These are phyloP conservation scores for Aureobasidium namibiae DNA, from an alignment of 2,329 filamentous ascomycete genomes.

Conservation along the genomic window DNA sequence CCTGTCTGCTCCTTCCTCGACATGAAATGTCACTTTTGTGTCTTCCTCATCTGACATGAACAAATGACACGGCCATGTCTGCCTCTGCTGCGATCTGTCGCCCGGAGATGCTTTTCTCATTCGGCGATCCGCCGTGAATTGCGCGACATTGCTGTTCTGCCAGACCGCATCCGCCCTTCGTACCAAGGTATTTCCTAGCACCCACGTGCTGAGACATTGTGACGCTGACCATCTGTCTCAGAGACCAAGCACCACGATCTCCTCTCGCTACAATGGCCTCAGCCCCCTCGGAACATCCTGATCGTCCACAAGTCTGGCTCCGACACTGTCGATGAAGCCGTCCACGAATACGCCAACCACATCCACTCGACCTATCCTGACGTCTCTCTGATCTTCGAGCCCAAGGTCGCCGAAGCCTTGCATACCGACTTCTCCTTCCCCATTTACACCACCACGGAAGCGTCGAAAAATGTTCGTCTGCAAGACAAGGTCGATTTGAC, in stretches of 20 bases:
- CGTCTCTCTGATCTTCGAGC: conserved; percentile 77
- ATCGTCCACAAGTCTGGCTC: conserved; percentile 59
- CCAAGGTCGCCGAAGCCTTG: conserved; percentile 60
- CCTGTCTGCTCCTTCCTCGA: too few relatives aligned
- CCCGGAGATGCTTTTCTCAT: conserved; percentile 41
- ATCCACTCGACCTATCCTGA: conserved; percentile 71
- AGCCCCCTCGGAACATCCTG: conserved; percentile 59
- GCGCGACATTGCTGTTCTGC: conserved; percentile 42
- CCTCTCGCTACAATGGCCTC: conserved; percentile 58
- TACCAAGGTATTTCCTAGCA: conserved; percentile 50
- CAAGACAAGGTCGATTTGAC: conserved; percentile 77
- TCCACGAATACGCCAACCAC: conserved; percentile 57
- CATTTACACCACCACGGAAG: conserved; percentile 47
- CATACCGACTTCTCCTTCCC: conserved; percentile 66
- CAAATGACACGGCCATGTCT: conserved; percentile 24
- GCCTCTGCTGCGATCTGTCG: conserved; percentile 19
- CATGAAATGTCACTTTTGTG: background rate
- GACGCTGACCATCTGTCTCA: conserved; percentile 20
- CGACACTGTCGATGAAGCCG: conserved; percentile 44
- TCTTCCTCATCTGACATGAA: conserved; percentile 18
- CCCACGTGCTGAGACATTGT: background rate
- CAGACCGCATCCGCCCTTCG: conserved; percentile 50
- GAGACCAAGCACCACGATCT: conserved; percentile 53
- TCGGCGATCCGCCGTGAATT: conserved; percentile 41
- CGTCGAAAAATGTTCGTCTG: conserved; percentile 27